phyloP scores from a whole-genome alignment of 2,329 filamentous ascomycete genomes.

The Ceratocystis smalleyi region DNA sequence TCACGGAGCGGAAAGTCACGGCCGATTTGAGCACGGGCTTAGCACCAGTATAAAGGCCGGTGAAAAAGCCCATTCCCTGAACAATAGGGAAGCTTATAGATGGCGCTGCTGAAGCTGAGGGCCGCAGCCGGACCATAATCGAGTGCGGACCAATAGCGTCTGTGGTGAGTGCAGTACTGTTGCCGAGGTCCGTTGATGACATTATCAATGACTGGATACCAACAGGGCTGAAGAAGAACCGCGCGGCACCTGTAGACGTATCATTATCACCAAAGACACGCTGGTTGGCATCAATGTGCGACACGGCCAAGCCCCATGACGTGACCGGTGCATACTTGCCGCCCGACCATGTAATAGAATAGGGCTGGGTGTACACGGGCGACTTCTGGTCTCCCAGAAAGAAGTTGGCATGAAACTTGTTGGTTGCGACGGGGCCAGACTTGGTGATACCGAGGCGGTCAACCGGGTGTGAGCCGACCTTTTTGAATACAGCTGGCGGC shows the following conservation, averaged over 20 bases:
- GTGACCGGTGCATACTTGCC: slow-evolving; percentile 34
- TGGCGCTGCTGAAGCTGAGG: slow-evolving; percentile 35
- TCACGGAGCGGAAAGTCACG: slow-evolving; percentile 57
- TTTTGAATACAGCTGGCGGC: slow-evolving; percentile 34
- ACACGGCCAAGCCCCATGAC: slow-evolving; percentile 51
- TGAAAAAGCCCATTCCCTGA: slow-evolving; percentile 81
- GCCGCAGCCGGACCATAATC: slow-evolving; percentile 51
- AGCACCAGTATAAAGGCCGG: slow-evolving; percentile 54
- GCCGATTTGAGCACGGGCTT: slow-evolving; percentile 60
- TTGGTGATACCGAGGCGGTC: slow-evolving; percentile 35
- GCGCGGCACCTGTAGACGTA: slow-evolving; percentile 40
- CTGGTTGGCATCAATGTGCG: slow-evolving; percentile 54
- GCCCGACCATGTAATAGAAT: slow-evolving; percentile 51
- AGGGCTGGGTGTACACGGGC: slow-evolving; percentile 61
- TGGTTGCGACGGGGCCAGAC: slow-evolving; percentile 46
- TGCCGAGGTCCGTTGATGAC: slow-evolving; percentile 56
- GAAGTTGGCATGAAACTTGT: slow-evolving; percentile 71
- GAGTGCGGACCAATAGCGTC: slow-evolving; percentile 43
- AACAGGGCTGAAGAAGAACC: slow-evolving; percentile 67
- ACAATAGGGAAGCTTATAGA: slow-evolving; percentile 65
- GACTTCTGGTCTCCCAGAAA: slow-evolving; percentile 58
- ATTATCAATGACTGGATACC: slow-evolving; percentile 69
- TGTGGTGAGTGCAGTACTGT: slow-evolving; percentile 39
- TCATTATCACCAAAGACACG: slow-evolving; percentile 48
- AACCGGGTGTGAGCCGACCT: slow-evolving; percentile 42